Conservation (phyloP, 768 basidiomycete genomes). For the Pleurotus ostreatus region DNA sequence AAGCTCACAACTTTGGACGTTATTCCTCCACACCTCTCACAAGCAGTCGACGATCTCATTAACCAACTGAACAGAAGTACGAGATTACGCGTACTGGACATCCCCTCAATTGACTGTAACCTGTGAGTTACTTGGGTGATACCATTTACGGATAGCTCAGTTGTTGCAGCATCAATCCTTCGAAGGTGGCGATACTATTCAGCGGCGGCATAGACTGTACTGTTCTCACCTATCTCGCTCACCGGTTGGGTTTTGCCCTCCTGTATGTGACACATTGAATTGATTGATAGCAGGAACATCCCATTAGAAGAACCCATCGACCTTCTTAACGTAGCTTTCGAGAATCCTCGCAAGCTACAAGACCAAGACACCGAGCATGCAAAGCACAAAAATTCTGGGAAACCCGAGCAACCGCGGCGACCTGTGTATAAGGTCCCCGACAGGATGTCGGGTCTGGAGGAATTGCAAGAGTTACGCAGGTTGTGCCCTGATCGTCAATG, state of each 20-base stretch:
- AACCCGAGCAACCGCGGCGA: conserved; percentile 13
- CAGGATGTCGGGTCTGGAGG: conserved; percentile 73
- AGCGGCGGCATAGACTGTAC: conserved; percentile 97
- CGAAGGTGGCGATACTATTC: conserved; percentile 73
- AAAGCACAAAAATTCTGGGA: conserved; percentile 21
- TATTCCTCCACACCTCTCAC: conserved; percentile 39
- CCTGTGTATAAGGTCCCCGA: conserved; percentile 81
- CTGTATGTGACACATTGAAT: not conserved
- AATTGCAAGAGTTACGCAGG: conserved; percentile 69
- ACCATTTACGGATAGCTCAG: too few species aligned
- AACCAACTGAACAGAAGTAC: conserved; percentile 63
- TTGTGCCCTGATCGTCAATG: conserved; percentile 79
- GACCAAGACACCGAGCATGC: conserved; percentile 44
- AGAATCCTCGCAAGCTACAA: conserved; percentile 83
- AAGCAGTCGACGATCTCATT: conserved; percentile 48
- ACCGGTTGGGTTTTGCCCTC: conserved; percentile 22
- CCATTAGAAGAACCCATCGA: conserved; percentile 82
- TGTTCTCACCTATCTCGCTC: conserved; percentile 73
- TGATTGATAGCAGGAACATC: conserved; percentile 49
- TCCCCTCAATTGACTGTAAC: conserved; percentile 38
- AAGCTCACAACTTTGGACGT: conserved; percentile 29
- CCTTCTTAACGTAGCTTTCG: conserved; percentile 90
- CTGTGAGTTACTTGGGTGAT: too few species aligned
- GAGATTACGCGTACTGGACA: conserved; percentile 59
- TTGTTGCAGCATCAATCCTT: too few species aligned